phyloP scores from a whole-genome alignment of 2,329 filamentous ascomycete species.

The Monilinia fructicola region DNA sequence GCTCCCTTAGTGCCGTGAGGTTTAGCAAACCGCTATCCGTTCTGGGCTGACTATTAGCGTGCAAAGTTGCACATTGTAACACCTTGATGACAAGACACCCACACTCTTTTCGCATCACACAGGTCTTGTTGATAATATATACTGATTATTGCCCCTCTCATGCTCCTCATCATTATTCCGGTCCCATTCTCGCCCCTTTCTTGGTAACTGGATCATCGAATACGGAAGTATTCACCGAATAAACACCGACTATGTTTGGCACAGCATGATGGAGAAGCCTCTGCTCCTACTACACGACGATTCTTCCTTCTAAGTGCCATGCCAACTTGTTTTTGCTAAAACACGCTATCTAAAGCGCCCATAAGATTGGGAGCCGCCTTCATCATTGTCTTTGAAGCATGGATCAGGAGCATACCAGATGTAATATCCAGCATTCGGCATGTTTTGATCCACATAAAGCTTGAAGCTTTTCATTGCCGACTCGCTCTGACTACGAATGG shows the following conservation, averaged over 20 bases:
- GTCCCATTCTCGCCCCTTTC: too few relatives aligned
- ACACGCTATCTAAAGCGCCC: neutral
- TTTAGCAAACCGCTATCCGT: neutral
- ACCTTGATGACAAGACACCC: neutral
- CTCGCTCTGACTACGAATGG: constrained; percentile 26
- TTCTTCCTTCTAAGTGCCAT: too few relatives aligned
- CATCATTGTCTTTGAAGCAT: constrained; percentile 14
- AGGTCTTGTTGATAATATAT: neutral
- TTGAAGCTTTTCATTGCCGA: constrained; percentile 16
- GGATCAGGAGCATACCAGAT: constrained; percentile 29
- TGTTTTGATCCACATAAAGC: neutral
- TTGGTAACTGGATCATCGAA: too few relatives aligned
- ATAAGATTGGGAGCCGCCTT: neutral
- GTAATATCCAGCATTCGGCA: neutral
- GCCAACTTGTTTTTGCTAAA: too few relatives aligned
- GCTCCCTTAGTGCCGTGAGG: neutral
- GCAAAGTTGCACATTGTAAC: neutral
- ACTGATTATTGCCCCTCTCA: too few relatives aligned
- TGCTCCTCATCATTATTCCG: too few relatives aligned
- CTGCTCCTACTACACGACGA: too few relatives aligned
- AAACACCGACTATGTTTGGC: too few relatives aligned
- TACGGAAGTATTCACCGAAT: too few relatives aligned
- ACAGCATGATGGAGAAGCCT: too few relatives aligned
- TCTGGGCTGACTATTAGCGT: too few relatives aligned
- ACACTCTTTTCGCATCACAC: neutral